Evolutionary conservation across 305 asterid genomes (phyloP), one percentile per base, ranked within the genome.

Genomic region (Lippia alba): DNA sequence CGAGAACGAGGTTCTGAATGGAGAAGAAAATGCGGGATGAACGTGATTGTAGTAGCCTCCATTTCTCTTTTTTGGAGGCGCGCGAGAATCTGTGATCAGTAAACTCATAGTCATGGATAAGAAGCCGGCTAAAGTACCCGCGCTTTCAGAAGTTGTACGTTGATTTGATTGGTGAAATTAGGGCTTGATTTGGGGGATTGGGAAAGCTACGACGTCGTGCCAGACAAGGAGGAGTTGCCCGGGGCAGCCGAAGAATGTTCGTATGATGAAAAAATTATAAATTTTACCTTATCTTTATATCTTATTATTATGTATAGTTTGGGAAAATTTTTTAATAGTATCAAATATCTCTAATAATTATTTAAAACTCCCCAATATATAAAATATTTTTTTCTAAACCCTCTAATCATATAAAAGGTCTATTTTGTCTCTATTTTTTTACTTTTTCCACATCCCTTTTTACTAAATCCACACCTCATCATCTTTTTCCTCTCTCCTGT

Each of bases 141-240:
- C 46, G n/a, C 18, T 72, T 20, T 19, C 71, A 68, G 55, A 10
- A 60, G 73, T 66, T 40, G 73, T 54, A 71, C 64, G 66, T 34
- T 20, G 57, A 40, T 63, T 51, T 40, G 19, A 48, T 66, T 57
- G 67, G 48, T 12, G 15, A 49, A 62, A 45, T 69, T 73, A 78
- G 76, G 83, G 83, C 11, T 4, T 45, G 1, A 20, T 18, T 72
- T 53, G 78, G 81, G 75, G 20, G 8, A 12, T 18, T 50, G 9
- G 8, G 44, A 48, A n/a, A 17, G 11, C 9, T 40, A 74, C 80
- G 72, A 39, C 77, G 73, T 67, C 80, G 75, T 67, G 5, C n/a
- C 17, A n/a, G 57, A 17, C 10, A 33, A 17, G 9, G 14, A 44
- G 24, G 33, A 61, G 46, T 3, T 18, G 44, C 8, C 10, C 10